Evolutionary conservation across 148 eudicot genomes (phyloP), one percentile per base, ranked within the genome.

Genomic region (Selenicereus undatus): DNA sequence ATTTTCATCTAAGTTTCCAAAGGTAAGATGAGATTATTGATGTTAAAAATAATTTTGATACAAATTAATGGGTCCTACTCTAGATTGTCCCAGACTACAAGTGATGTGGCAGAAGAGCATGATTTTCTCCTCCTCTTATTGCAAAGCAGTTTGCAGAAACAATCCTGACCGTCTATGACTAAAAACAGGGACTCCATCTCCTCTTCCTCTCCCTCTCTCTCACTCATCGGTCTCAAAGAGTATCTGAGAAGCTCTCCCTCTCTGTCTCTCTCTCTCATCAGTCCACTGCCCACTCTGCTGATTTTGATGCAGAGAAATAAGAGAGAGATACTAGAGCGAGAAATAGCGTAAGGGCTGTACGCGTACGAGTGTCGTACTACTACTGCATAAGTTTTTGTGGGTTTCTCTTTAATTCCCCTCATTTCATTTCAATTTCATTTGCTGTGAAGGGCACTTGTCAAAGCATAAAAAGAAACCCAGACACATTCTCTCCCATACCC

Each of bases 221-320:
- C 18, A 3, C 58, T 52, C 58, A 11, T 32, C 32, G 32, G 58
- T 52, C 58, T 52, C 17, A 52, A 17, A 11, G 58, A 56, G 62
- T 56, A 56, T 56, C 18, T 56, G 62, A 88, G 90, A 92, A 91
- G 96, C 90, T 88, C 88, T 81, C 81, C 74, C 80, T 29, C 65
- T 21, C 68, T 70, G 77, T 3, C 62, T 16, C 26, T 21, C 68
- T 70, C 80, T 3, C 62, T 16, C 26, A 58, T 43, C 60, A 18
- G 43, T 20, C 79, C 65, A 39, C 62, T 39, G 58, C 43, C 56
- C 86, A 79, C 81, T 85, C 81, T 85, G 13, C 52, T 48, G 52
- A 48, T 48, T 48, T 48, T 48, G 52, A 48, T 48, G 52, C 52
- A 90, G 91, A 89, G 35, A 76, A 1, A 16, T n/a, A 12, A 80